These are phyloP conservation scores for Colletotrichum plurivorum DNA, from an alignment of 2,329 filamentous ascomycete genomes.

Conservation along the genomic window DNA sequence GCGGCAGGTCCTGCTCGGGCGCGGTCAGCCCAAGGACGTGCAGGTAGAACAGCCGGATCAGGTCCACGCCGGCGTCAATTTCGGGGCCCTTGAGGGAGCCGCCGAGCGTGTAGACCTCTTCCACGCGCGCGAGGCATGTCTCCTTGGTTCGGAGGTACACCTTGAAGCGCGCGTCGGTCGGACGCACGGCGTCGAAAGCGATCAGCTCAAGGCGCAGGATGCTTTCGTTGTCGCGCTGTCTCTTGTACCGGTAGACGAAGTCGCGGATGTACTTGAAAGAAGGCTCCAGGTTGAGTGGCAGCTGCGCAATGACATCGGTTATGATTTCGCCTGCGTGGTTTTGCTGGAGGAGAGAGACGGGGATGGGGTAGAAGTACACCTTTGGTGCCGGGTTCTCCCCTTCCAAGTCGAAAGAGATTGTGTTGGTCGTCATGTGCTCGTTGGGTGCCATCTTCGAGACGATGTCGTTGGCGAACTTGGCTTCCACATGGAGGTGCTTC, in stretches of 20 bases:
- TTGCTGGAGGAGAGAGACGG: constrained; percentile 33
- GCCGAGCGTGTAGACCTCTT: constrained; percentile 45
- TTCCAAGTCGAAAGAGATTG: constrained; percentile 45
- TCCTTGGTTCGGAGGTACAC: constrained; percentile 51
- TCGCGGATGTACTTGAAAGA: constrained; percentile 40
- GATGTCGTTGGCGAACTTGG: constrained; percentile 13
- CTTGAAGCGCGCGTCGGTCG: constrained; percentile 50
- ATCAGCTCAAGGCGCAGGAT: constrained; percentile 45
- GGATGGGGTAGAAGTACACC: constrained; percentile 47
- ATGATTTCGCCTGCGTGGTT: constrained; percentile 32
- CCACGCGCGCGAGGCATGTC: constrained; percentile 49
- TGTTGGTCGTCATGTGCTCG: constrained; percentile 37
- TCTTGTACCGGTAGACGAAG: constrained; percentile 28
- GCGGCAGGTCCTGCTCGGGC: constrained; percentile 39
- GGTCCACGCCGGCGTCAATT: constrained; percentile 36
- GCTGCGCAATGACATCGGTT: constrained; percentile 21
- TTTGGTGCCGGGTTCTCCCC: constrained; percentile 41
- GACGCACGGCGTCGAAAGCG: constrained; percentile 50
- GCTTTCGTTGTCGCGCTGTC: constrained; percentile 15
- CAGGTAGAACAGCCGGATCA: constrained; percentile 43
- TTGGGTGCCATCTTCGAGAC: constrained; percentile 26
- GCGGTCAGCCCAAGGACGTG: constrained; percentile 37
- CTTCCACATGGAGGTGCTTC: constrained; percentile 37
- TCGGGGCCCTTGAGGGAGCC: constrained; percentile 31
- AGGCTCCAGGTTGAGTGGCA: constrained; percentile 29